Evolutionary conservation across 331 rosid genomes (phyloP).

Genomic region (Phaseolus coccineus): DNA sequence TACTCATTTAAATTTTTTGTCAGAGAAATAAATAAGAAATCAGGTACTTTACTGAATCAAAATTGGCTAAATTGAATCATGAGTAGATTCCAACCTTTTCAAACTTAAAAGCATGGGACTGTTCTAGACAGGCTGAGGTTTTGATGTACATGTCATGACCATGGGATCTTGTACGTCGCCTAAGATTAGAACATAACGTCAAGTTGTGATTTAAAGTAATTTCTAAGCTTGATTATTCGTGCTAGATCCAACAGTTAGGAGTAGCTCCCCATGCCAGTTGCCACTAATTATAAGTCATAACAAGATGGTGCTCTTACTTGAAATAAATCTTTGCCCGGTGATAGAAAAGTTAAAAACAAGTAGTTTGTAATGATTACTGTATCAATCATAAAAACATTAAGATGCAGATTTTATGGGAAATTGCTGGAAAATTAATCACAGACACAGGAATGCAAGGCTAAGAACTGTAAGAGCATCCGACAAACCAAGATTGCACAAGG

Average conservation of each 20-base stretch:
- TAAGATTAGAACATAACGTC: not conserved
- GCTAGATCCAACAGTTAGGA: slow-evolving; percentile 20
- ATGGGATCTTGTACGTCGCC: slow-evolving; percentile 11
- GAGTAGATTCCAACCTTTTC: not conserved
- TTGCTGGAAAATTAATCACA: slow-evolving; percentile 5
- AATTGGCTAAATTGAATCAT: slow-evolving; percentile 7
- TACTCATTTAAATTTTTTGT: not conserved
- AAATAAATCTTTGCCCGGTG: not conserved
- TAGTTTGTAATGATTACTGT: slow-evolving; percentile 21
- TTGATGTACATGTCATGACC: slow-evolving; percentile 2
- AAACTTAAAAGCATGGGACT: slow-evolving; percentile 18
- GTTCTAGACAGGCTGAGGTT: slow-evolving; percentile 21
- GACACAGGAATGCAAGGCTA: slow-evolving; percentile 25
- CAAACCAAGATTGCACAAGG: slow-evolving; percentile 9
- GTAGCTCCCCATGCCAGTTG: slow-evolving; percentile 1
- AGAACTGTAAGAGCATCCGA: slow-evolving; percentile 30
- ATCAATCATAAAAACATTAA: slow-evolving; percentile 1
- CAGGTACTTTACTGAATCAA: slow-evolving; percentile 20
- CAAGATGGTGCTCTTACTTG: slow-evolving; percentile 8
- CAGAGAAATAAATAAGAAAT: not conserved
- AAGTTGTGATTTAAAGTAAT: slow-evolving; percentile 14
- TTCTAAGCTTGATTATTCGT: slow-evolving; percentile 10
- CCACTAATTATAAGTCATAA: not conserved
- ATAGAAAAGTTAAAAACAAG: slow-evolving; percentile 23
- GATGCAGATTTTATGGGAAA: slow-evolving; percentile 4